Base-by-base conservation (phyloP, 441 rosid genomes). In the Gossypium aridum region DNA sequence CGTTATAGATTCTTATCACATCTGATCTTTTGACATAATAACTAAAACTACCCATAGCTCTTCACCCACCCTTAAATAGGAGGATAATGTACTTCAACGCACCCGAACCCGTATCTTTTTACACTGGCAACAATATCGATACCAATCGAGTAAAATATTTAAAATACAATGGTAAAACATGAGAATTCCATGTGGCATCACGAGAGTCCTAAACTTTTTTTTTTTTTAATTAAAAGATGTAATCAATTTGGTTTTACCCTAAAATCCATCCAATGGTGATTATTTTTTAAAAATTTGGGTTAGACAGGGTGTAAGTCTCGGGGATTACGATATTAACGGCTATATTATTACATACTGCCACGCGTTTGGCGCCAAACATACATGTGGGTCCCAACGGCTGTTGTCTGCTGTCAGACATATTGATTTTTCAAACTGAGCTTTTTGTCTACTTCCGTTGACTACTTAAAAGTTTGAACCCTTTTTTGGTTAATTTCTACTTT, bases 261-360 rank as follows among this genome's bases (percentile, higher is more conserved):
- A 9, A 59, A 69, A 55, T 49, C 76, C 69, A 26, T n/a, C n/a
- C n/a, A n/a, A 26, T 26, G 28, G 28, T 26, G 28, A 26, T 26
- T 26, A 26, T 26, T 26, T 26, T 26, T 26, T 2, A 1, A 34
- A 34, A 34, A 57, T 3, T 22, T 57, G 22, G 26, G 20, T 39
- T 78, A 79, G 43, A 34, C 80, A 80, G 86, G 60, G 70, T 71
- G 77, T 65, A 25, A 2, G 13, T 64, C 68, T 57, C 26, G 80
- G 83, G 72, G 53, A 80, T 84, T 79, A 72, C 84, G 49, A 7
- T 77, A 64, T 67, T 64, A 82, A 88, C 88, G 92, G 88, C 88
- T 81, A 85, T 43, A 75, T 75, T 78, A 75, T 65, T 22, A 20
- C 51, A 74, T 64, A 63, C 63, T 43, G 84, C 85, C 88, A 88